Evolutionary conservation across 2,329 filamentous ascomycete genomes (phyloP).

Genomic region (Penicillium digitatum): DNA sequence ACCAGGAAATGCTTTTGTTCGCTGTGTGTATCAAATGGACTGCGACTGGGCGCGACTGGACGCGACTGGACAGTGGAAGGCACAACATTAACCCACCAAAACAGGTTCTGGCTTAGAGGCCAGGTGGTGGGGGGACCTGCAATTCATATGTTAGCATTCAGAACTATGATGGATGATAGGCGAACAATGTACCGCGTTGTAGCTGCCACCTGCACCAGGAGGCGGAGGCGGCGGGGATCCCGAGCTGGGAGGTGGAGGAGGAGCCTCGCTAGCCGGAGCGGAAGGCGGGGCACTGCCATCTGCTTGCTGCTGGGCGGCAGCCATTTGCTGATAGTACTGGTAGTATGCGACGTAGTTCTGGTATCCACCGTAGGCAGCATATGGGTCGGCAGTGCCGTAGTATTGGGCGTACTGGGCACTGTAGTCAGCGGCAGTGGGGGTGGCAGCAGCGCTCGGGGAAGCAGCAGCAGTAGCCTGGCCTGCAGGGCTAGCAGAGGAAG

Average conservation of each 20-base stretch:
- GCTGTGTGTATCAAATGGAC: neutral
- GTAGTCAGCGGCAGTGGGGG: constrained; percentile 59
- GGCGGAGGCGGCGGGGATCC: constrained; percentile 58
- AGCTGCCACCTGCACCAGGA: constrained; percentile 37
- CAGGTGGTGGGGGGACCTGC: constrained; percentile 52
- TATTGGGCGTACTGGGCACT: constrained; percentile 80
- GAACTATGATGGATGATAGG: neutral
- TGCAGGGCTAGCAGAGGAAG: constrained; percentile 42
- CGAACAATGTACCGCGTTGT: constrained; percentile 58
- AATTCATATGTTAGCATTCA: constrained; percentile 1
- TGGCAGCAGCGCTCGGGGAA: constrained; percentile 25
- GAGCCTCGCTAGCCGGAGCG: constrained; percentile 53
- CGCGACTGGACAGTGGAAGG: neutral
- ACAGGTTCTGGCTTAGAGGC: constrained; percentile 34
- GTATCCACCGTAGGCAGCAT: constrained; percentile 87
- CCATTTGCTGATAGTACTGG: constrained; percentile 68
- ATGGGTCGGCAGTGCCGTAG: constrained; percentile 73
- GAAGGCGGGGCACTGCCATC: constrained; percentile 54
- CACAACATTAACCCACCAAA: neutral
- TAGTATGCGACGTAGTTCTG: constrained; percentile 61
- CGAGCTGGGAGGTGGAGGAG: constrained; percentile 61
- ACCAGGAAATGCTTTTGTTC: constrained; percentile 9
- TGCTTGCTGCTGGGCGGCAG: constrained; percentile 42
- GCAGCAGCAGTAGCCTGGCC: constrained; percentile 41
- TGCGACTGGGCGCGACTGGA: neutral